Base-by-base conservation (phyloP, 352 stramenopile species). In the Thraustochytrium sp. region DNA sequence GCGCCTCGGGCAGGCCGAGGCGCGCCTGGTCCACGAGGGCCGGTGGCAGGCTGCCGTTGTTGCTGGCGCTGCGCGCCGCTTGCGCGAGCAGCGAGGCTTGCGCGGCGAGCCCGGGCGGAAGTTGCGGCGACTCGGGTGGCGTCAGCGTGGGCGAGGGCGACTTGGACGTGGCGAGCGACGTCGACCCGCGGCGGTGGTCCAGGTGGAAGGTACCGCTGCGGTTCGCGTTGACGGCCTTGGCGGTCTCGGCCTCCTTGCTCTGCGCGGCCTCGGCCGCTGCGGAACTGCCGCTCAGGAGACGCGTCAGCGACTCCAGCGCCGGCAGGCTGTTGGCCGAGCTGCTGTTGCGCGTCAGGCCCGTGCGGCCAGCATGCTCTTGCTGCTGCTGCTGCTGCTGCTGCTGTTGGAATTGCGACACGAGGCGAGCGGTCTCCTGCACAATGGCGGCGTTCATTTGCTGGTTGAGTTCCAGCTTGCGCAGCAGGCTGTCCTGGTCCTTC, bases 381-480 rank as follows among this genome's bases (percentile, higher is more conserved):
- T 5, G 21, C 54, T 23, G 34, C 31, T 36, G 21, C n/a, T 51
- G n/a, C 42, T 62, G 65, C 23, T 38, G 36, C 46, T 65, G 42
- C 1, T 80, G n/a, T 29, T 51, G 48, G 31, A 68, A 53, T 18
- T 80, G 68, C 31, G 68, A 29, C 9, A 55, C 31, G 37, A 77
- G 42, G 31, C 65, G 65, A 11, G 65, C 65, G 26, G 65, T 77
- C 37, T 77, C 65, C 65, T 62, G 42, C 29, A 62, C 34, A n/a
- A 77, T 23, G 1, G 31, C 44, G 9, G 31, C 68, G 51, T 51
- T 51, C 48, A 80, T 61, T 26, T 64, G 42, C 31, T 72, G 48
- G 68, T 80, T 80, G 31, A 55, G 31, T 31, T 61, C 68, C 1
- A 80, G 53, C 68, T 80, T 42, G n/a, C 31, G 31, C 68, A 63